phyloP scores from a whole-genome alignment of 495 filamentous ascomycete genomes.

The Amphirosellinia nigrospora region DNA sequence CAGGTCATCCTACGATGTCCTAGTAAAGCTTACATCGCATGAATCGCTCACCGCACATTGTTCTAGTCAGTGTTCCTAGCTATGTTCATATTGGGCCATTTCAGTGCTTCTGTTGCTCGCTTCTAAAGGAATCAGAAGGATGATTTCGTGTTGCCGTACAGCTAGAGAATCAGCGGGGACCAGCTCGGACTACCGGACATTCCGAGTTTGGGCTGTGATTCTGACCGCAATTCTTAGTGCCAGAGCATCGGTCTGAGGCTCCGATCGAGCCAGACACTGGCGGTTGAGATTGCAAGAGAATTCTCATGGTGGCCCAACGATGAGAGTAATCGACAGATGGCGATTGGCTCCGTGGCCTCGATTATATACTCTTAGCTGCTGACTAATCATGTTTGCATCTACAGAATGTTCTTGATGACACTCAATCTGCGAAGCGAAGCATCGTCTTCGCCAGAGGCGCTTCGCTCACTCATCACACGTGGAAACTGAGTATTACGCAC shows the following conservation, averaged over 20 bases:
- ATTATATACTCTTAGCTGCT: not conserved
- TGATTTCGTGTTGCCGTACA: not conserved
- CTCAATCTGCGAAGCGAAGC: not conserved
- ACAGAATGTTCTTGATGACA: not conserved
- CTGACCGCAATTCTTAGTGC: constrained; percentile 3
- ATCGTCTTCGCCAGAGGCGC: not conserved
- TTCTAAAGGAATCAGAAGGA: not conserved
- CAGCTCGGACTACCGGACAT: not conserved
- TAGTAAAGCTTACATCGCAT: not conserved
- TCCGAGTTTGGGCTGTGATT: not conserved
- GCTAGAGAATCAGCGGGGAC: not conserved
- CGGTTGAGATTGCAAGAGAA: not conserved
- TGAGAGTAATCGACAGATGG: not conserved
- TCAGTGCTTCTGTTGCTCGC: not conserved
- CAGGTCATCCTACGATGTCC: not conserved
- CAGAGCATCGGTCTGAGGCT: not conserved
- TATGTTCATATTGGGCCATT: not conserved
- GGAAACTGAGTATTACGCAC: not conserved
- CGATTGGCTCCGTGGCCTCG: not conserved
- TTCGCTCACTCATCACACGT: not conserved
- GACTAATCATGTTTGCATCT: not conserved
- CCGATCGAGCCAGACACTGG: not conserved
- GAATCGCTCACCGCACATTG: not conserved
- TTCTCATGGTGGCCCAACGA: not conserved
- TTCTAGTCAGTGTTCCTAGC: not conserved